phyloP scores from a whole-genome alignment of 495 filamentous ascomycete species.

The Penicillium pancosmium region DNA sequence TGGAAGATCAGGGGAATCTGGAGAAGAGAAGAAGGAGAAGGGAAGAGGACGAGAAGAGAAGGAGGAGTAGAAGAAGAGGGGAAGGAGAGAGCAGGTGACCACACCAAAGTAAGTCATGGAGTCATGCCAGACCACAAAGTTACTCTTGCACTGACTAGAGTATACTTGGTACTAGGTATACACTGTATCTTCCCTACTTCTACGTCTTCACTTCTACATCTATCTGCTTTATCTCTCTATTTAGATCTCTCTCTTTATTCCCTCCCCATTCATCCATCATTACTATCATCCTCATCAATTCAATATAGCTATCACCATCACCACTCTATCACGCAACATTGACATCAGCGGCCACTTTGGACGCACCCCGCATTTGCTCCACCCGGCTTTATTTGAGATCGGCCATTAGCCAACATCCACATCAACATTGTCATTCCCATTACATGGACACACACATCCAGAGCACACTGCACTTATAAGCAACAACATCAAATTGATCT shows the following conservation, averaged over 20 bases:
- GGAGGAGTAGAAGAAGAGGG: slow-evolving; percentile 26
- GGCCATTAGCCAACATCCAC: background rate
- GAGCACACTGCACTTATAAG: too few relatives aligned
- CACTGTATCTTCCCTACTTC: background rate
- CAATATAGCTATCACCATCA: slow-evolving; percentile 19
- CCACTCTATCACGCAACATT: slow-evolving; percentile 38
- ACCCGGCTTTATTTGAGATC: slow-evolving; percentile 24
- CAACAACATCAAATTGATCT: background rate
- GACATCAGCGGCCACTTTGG: slow-evolving; percentile 35
- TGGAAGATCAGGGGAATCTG: background rate
- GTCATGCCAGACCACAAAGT: slow-evolving; percentile 21
- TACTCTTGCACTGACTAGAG: too few relatives aligned
- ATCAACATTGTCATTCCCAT: too few relatives aligned
- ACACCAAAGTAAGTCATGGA: slow-evolving; percentile 26
- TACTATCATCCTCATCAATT: slow-evolving; percentile 4
- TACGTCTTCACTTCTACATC: background rate
- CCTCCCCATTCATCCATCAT: background rate
- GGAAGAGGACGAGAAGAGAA: slow-evolving; percentile 24
- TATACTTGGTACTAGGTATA: too few relatives aligned
- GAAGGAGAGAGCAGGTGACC: slow-evolving; percentile 37
- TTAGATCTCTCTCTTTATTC: background rate
- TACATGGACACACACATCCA: too few relatives aligned
- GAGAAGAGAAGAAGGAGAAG: slow-evolving; percentile 21
- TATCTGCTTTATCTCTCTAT: background rate
- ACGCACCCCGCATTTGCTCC: slow-evolving; percentile 50